Base-by-base conservation (phyloP, 2,329 filamentous ascomycete species). In the Fusarium annulatum region DNA sequence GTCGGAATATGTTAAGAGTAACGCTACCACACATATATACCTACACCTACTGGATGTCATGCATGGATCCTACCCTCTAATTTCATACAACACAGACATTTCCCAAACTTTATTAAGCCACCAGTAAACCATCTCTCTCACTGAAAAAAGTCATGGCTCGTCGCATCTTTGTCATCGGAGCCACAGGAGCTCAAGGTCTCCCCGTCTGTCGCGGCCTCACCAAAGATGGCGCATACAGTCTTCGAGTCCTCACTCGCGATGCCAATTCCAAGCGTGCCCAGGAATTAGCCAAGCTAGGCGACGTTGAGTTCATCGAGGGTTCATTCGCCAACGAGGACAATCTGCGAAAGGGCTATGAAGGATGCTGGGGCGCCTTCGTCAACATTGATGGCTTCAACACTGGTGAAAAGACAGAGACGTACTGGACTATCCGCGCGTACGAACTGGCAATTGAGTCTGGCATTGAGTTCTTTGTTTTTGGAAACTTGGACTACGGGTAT, bases 401-500 rank as follows among this genome's bases (percentile, higher is more conserved):
- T 6, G 69, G 67, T 16, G 69, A 73, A 19, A 73, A 73, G 45
- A 73, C 71, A 2, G 71, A 73, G 2, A 73, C 48, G 0, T 73
- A 58, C 19, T 73, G 71, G 71, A 64, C 69, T 0, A 73, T 70
- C 0, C 34, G 69, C 2, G 21, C 48, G 0, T 73, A 73, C 4
- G 66, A 73, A 4, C 1, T 73, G 0, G 71, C 69, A 1, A 38
- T 73, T 9, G 71, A 73, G 18, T 58, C 55, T 12, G 62, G 66
- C 0, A 58, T 85, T 49, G 72, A 81, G 74, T 81, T 85, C 72
- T 84, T 86, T 72, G 80, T 84, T 30, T 88, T 85, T 64, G 86
- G 85, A 0, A 86, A 85, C 53, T 78, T 89, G 16, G 87, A 88
- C 68, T 88, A 84, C 63, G 81, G 72, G 0, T 83, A 84, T 43